Conservation (phyloP, 495 filamentous ascomycete species). For the Penicillium angulare region DNA sequence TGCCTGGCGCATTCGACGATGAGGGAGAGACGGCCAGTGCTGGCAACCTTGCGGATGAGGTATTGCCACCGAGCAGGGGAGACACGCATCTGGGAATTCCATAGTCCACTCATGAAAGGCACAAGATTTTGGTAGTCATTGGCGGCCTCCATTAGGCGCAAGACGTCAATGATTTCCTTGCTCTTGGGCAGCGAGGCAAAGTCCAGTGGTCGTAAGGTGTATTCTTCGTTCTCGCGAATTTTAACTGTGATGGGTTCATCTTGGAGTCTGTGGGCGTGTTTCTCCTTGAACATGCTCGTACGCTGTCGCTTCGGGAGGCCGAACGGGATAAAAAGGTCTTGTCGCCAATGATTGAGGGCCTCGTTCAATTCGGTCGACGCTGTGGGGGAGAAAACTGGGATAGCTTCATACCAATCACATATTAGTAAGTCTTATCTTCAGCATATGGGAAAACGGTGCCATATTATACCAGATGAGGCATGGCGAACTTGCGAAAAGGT, state of each 20-base stretch:
- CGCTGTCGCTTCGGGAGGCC: constrained; percentile 57
- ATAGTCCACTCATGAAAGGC: constrained; percentile 57
- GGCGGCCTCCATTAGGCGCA: constrained; percentile 50
- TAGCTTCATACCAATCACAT: constrained; percentile 18
- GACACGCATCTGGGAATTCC: constrained; percentile 38
- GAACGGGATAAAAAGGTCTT: constrained; percentile 62
- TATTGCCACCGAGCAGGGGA: constrained; percentile 26
- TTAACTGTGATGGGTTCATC: constrained; percentile 60
- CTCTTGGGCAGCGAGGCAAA: constrained; percentile 33
- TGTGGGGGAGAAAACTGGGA: constrained; percentile 52
- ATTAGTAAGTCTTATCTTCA: background rate
- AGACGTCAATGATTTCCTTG: constrained; percentile 28
- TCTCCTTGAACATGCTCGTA: constrained; percentile 51
- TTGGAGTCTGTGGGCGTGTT: constrained; percentile 50
- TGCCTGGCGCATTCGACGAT: constrained; percentile 55
- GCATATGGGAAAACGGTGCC: background rate
- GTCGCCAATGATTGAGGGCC: constrained; percentile 54
- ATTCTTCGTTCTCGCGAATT: constrained; percentile 54
- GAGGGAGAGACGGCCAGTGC: constrained; percentile 37
- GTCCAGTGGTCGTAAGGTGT: constrained; percentile 53
- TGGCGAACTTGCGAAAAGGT: constrained; percentile 33
- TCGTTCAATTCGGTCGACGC: constrained; percentile 51
- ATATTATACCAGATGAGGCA: constrained; percentile 31
- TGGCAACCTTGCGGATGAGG: constrained; percentile 40
- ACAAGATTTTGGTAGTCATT: constrained; percentile 62